These are phyloP conservation scores for Stephanodiscus minutulus DNA, from an alignment of 108 stramenopile species.

Conservation along the genomic window DNA sequence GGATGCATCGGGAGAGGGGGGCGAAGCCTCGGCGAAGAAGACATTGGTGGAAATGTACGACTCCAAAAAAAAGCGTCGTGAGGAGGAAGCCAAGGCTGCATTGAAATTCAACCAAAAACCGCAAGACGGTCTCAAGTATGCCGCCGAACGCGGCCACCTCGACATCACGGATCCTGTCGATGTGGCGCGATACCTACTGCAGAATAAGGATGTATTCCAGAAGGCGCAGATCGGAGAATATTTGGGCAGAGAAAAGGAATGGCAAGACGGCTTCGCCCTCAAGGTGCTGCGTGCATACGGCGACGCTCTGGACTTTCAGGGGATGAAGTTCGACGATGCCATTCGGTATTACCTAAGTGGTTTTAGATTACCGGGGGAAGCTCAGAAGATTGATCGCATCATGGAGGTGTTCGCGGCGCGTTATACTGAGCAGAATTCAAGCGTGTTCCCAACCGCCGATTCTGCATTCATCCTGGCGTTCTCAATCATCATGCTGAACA, in stretches of 20 bases:
- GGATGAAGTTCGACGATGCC: slow-evolving; percentile 90
- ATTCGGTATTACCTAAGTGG: slow-evolving; percentile 95
- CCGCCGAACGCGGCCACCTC: slow-evolving; percentile 85
- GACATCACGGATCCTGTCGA: slow-evolving; percentile 75
- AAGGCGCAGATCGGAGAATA: slow-evolving; percentile 98
- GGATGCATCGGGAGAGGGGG: slow-evolving; percentile 5
- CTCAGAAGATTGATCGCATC: slow-evolving; percentile 99
- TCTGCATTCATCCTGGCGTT: slow-evolving; percentile 97
- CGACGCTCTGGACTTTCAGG: slow-evolving; percentile 88
- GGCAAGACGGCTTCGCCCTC: slow-evolving; percentile 88
- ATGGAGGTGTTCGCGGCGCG: slow-evolving; percentile 99
- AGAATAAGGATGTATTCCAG: slow-evolving; percentile 89
- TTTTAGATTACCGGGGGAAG: slow-evolving; percentile 98
- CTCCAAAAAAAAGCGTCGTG: slow-evolving; percentile 89
- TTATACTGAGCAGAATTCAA: slow-evolving; percentile 86
- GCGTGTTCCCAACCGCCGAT: slow-evolving; percentile 92
- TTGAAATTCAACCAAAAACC: slow-evolving; percentile 97
- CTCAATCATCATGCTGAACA: slow-evolving; percentile 99
- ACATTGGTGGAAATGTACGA: slow-evolving; percentile 89
- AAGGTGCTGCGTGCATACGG: slow-evolving; percentile 93
- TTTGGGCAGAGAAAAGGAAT: slow-evolving; percentile 93
- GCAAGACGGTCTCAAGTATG: slow-evolving; percentile 84
- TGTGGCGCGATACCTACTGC: slow-evolving; percentile 87
- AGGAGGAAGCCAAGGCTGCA: slow-evolving; percentile 88
- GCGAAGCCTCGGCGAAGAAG: slow-evolving; percentile 25